Evolutionary conservation across 768 basidiomycete genomes (phyloP).

Genomic region (Dentipellis fragilis): DNA sequence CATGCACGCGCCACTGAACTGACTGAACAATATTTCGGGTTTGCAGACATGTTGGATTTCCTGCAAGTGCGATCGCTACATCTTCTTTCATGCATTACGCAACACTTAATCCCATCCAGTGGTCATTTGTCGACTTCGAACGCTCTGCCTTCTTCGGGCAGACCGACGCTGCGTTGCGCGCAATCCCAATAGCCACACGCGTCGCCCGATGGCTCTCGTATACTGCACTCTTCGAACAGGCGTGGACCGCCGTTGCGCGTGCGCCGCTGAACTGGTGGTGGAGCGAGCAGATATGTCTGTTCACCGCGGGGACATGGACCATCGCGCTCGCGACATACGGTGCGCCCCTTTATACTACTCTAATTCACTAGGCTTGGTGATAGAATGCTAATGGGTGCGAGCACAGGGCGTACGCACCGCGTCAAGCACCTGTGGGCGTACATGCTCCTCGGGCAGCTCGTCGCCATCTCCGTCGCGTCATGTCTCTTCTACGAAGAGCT

Average conservation of each 20-base stretch:
- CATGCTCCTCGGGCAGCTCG: constrained; percentile 64
- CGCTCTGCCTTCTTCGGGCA: not conserved
- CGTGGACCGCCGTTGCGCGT: constrained; percentile 29
- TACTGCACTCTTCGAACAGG: constrained; percentile 53
- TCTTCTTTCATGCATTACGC: not conserved
- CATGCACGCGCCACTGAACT: not conserved
- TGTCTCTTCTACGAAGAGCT: constrained; percentile 53
- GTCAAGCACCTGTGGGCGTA: constrained; percentile 53
- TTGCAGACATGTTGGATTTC: constrained; percentile 36
- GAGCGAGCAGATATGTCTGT: constrained; percentile 55
- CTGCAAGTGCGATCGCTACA: constrained; percentile 24
- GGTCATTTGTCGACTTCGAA: constrained; percentile 35
- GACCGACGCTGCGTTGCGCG: not conserved
- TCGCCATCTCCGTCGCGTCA: constrained; percentile 59
- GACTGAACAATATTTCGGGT: not conserved
- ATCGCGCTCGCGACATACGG: constrained; percentile 43
- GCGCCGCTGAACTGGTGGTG: constrained; percentile 56
- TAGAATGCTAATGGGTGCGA: not conserved
- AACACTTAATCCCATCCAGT: not conserved
- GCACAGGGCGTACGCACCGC: constrained; percentile 25
- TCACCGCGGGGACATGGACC: constrained; percentile 48
- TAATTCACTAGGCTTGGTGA: not conserved
- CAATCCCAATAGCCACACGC: constrained; percentile 18
- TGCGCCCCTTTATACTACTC: constrained; percentile 16
- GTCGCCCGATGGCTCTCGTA: constrained; percentile 42